These are phyloP conservation scores for Peronosclerospora sorghi DNA, from an alignment of 352 stramenopile genomes.

Conservation along the genomic window DNA sequence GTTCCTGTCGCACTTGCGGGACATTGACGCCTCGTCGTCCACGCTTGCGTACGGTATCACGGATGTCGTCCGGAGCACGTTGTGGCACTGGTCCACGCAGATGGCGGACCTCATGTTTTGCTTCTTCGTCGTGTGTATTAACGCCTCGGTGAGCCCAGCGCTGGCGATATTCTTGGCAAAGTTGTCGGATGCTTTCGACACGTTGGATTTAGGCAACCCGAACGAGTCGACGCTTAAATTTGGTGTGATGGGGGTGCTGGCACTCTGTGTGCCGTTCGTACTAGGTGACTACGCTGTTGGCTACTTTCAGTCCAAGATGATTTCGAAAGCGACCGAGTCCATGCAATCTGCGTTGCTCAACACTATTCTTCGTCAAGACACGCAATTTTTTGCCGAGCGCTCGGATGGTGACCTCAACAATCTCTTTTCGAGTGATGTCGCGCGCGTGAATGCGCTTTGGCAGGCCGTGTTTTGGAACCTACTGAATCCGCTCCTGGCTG, in stretches of 20 bases:
- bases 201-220: conserved; percentile 20
- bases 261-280: conserved; percentile 73
- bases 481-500: conserved; percentile 66
- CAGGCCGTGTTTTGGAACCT: conserved; percentile 85
- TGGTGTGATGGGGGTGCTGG: conserved; percentile 65
- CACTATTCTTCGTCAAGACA: conserved; percentile 74
- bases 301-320: conserved; percentile 88
- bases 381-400: conserved; percentile 70
- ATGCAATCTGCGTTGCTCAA: conserved; percentile 64
- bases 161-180: conserved; percentile 66
- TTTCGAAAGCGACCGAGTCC: conserved; percentile 74
- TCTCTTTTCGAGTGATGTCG: conserved; percentile 78
- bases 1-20: conserved; percentile 71
- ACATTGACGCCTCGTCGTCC: conserved; percentile 76
- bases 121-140: conserved; percentile 74
- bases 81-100: conserved; percentile 83
- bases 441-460: conserved; percentile 77
- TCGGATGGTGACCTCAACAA: conserved; percentile 86
- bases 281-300: conserved; percentile 79
- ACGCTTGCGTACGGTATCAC: conserved; percentile 57
- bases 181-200: conserved; percentile 65
- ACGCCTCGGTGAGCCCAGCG: conserved; percentile 67
- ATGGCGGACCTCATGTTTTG: conserved; percentile 57
- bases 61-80: conserved; percentile 68
- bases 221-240: conserved; percentile 50